These are phyloP conservation scores for Cicer arietinum DNA, from an alignment of 306 rosid genomes.

Conservation along the genomic window DNA sequence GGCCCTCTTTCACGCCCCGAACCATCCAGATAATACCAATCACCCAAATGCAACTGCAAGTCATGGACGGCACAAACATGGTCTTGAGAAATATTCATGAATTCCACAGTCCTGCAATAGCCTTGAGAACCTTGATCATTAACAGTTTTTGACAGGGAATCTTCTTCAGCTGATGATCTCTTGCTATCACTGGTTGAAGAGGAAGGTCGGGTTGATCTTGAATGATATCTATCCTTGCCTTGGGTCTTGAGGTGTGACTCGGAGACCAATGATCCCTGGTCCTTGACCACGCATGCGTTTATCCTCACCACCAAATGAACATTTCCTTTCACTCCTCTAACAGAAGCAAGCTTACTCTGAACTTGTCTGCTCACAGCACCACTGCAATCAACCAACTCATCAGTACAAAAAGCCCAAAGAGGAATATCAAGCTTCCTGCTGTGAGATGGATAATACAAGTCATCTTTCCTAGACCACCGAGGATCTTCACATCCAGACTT, in stretches of 20 bases:
- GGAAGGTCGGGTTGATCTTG: slow-evolving; percentile 65
- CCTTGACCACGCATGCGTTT: slow-evolving; percentile 91
- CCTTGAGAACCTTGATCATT: slow-evolving; percentile 57
- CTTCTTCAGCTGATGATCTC: slow-evolving; percentile 78
- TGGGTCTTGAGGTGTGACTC: slow-evolving; percentile 75
- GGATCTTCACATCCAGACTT: slow-evolving; percentile 94
- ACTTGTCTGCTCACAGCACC: slow-evolving; percentile 51
- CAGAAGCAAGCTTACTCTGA: slow-evolving; percentile 63
- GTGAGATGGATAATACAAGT: slow-evolving; percentile 83
- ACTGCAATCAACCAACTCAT: slow-evolving; percentile 63
- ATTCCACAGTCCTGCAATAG: slow-evolving; percentile 45
- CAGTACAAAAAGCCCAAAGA: slow-evolving; percentile 86
- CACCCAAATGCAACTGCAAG: slow-evolving; percentile 81
- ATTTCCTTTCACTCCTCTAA: slow-evolving; percentile 83
- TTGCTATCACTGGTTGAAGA: slow-evolving; percentile 78
- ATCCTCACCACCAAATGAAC: slow-evolving; percentile 86
- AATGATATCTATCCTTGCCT: slow-evolving; percentile 70
- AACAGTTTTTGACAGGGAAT: slow-evolving; percentile 56
- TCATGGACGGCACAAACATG: slow-evolving; percentile 66
- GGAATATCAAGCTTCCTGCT: slow-evolving; percentile 87
- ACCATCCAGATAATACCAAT: slow-evolving; percentile 98
- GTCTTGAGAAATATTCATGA: slow-evolving; percentile 65
- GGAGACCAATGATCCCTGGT: slow-evolving; percentile 82
- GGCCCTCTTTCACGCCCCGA: slow-evolving; percentile 96
- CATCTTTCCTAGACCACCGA: slow-evolving; percentile 88